Conservation (phyloP, 495 filamentous ascomycete genomes). For the Xanthoparmelia taractica region DNA sequence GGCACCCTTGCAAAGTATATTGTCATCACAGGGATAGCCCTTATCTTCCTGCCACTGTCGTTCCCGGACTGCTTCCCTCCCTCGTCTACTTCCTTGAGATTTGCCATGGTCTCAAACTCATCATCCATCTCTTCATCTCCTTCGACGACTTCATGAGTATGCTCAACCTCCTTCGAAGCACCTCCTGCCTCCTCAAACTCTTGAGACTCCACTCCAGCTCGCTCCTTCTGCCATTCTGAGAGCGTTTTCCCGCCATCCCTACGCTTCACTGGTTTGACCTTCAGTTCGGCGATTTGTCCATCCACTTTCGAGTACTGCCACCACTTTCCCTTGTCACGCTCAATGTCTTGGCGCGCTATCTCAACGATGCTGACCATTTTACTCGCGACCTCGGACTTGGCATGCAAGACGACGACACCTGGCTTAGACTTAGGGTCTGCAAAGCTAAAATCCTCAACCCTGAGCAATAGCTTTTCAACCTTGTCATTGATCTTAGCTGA, state of each 20-base stretch:
- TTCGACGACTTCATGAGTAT: constrained; percentile 11
- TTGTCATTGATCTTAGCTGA: constrained; percentile 50
- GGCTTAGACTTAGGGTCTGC: constrained; percentile 25
- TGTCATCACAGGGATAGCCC: constrained; percentile 42
- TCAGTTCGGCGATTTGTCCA: constrained; percentile 34
- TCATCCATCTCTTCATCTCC: constrained; percentile 36
- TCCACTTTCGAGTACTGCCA: constrained; percentile 48
- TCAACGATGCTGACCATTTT: constrained; percentile 61
- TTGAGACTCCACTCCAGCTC: constrained; percentile 1
- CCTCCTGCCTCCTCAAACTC: not conserved
- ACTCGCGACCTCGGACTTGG: constrained; percentile 42
- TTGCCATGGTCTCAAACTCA: constrained; percentile 51
- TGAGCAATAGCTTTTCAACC: constrained; percentile 32
- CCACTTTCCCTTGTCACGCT: constrained; percentile 44
- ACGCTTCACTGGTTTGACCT: constrained; percentile 26
- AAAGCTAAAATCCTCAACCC: constrained; percentile 27
- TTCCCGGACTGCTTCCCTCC: constrained; percentile 8
- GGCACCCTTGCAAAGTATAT: constrained; percentile 51
- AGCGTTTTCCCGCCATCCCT: constrained; percentile 13
- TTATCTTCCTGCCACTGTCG: constrained; percentile 26
- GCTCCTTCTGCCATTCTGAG: constrained; percentile 15
- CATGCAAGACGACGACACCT: constrained; percentile 40
- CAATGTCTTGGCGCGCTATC: constrained; percentile 53
- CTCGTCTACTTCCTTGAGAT: constrained; percentile 27
- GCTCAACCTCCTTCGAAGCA: not conserved